Base-by-base conservation (phyloP, 768 basidiomycete genomes). In the Tylopilus cervinicoccineus region DNA sequence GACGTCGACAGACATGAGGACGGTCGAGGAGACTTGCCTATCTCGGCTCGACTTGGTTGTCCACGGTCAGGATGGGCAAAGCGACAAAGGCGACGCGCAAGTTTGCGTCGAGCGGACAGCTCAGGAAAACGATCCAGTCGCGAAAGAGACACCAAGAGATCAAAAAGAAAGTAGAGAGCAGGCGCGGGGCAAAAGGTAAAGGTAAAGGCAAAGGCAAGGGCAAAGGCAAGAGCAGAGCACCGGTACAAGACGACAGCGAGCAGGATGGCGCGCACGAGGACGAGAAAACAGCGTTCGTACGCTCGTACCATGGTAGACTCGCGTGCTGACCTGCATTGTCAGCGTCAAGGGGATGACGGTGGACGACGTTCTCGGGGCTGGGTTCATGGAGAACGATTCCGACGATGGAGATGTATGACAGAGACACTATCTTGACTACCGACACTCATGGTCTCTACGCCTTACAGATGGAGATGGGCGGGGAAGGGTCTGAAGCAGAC, bases 81-180 rank as follows among this genome's bases (percentile, higher is more conserved):
- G 79, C 83, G 17, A 70, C 79, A 32, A 64, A 64, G 47, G 80
- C 89, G 0, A 86, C 87, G 11, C 83, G 85, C 62, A 93, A 94
- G 70, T 94, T 94, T 57, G 88, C 85, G 9, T 75, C 88, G 4
- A 91, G 88, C 50, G 94, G 94, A 2, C 84, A 87, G 61, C 80
- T 98, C 45, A 90, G 91, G 62, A 86, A 89, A 55, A 80, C 83
- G 17, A 96, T 98, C 43, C 77, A 90, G 58, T 78, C 83, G 6
- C 76, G 94, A n/a, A 79, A 84, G 49, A 88, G 91, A 58, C 80
- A 85, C 58, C 85, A 92, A 60, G 79, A 89, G 60, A 72, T 80
- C 52, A 78, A 80, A 59, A 87, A 85, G 68, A 84, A 84, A 65
- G 74, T 80, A 24, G 78, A 88, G 61, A 73, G 76, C 34, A 77